Conservation (phyloP, 768 basidiomycete genomes). For the Lepiota venenata region DNA sequence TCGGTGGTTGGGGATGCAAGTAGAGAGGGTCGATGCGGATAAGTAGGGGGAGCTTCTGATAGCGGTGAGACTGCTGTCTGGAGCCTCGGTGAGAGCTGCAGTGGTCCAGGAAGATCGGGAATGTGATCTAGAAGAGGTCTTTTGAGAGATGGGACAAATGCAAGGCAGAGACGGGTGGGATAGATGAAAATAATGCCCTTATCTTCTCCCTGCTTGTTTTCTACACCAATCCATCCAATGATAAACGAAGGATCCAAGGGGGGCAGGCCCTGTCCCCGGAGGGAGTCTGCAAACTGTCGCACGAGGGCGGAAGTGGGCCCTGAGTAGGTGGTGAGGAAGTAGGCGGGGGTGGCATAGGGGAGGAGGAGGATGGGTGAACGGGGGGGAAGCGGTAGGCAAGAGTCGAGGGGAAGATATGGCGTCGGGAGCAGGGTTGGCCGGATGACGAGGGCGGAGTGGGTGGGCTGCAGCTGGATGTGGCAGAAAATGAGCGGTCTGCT, state of each 20-base stretch:
- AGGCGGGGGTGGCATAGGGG: conserved; percentile 70
- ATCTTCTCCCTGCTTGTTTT: conserved; percentile 78
- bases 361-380: conserved; percentile 71
- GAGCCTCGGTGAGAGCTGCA: conserved; percentile 49
- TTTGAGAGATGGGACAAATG: conserved; percentile 35
- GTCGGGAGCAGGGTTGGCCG: conserved; percentile 60
- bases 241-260: conserved; percentile 35
- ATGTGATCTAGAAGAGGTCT: conserved; percentile 45
- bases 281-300: conserved; percentile 59
- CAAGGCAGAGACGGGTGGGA: conserved; percentile 57
- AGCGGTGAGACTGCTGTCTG: conserved; percentile 30
- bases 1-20: conserved; percentile 26
- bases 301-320: conserved; percentile 63
- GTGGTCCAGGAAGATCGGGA: conserved; percentile 61
- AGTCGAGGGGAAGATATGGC: conserved; percentile 49
- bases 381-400: conserved; percentile 40
- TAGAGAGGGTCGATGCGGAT: conserved; percentile 23
- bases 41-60: conserved; percentile 10
- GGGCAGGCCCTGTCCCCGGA: conserved; percentile 53
- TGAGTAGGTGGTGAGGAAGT: conserved; percentile 64
- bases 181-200: conserved; percentile 76
- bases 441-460: conserved; percentile 44
- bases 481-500: conserved; percentile 60
- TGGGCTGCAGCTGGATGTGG: conserved; percentile 53
- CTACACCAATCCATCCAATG: conserved; percentile 71